These are phyloP conservation scores for Neurospora sp. DNA, from an alignment of 495 filamentous ascomycete species.

Conservation along the genomic window DNA sequence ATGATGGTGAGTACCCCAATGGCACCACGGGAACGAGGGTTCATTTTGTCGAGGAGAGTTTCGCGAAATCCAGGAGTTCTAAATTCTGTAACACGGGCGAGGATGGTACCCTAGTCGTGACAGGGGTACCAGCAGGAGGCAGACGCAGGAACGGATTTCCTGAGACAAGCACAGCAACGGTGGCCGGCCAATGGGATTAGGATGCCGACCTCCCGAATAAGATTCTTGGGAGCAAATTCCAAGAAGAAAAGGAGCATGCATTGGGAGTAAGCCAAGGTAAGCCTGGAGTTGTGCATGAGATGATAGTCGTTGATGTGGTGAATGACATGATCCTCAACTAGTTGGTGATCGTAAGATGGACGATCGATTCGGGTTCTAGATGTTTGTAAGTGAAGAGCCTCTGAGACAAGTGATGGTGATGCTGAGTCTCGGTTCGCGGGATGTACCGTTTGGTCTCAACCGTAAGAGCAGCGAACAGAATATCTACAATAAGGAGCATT, in stretches of 20 bases:
- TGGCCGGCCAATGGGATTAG: slow-evolving; percentile 13
- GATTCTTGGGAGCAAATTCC: not conserved
- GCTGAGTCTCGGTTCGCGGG: not conserved
- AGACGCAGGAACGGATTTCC: slow-evolving; percentile 23
- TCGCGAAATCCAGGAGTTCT: slow-evolving; percentile 15
- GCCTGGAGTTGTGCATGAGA: not conserved
- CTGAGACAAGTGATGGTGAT: slow-evolving; percentile 14
- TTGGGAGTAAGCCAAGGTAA: not conserved
- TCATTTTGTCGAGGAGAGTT: not conserved
- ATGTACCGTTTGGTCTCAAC: not conserved
- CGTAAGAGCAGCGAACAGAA: not conserved
- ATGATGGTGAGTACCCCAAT: not conserved
- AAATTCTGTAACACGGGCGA: slow-evolving; percentile 10
- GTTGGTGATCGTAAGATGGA: not conserved
- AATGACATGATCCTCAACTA: not conserved
- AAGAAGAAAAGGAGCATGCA: not conserved
- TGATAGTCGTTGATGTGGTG: not conserved
- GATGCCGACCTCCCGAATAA: not conserved
- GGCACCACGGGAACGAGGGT: not conserved
- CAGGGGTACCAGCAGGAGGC: slow-evolving; percentile 8
- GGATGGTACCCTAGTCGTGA: slow-evolving; percentile 1
- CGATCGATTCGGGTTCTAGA: not conserved
- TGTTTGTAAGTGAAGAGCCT: not conserved
- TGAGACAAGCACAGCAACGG: slow-evolving; percentile 15
- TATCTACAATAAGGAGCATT: not conserved